These are phyloP conservation scores for Paxillus rubicundulus DNA, from an alignment of 768 basidiomycete species.

Conservation along the genomic window DNA sequence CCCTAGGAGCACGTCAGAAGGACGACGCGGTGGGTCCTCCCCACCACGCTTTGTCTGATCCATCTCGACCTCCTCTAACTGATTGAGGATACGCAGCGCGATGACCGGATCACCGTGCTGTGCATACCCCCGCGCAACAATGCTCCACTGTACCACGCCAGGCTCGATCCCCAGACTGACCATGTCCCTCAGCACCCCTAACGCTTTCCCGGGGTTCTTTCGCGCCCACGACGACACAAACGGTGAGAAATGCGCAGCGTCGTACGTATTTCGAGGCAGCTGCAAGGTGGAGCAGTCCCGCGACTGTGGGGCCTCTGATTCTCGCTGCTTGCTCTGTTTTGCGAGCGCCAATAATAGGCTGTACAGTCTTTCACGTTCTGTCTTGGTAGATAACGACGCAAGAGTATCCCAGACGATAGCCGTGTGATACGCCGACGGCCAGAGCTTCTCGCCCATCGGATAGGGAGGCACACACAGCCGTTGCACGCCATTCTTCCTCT, in stretches of 20 bases:
- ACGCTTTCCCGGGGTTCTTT: constrained; percentile 30
- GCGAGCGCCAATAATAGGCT: constrained; percentile 36
- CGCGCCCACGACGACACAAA: constrained; percentile 47
- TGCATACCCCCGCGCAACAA: constrained; percentile 47
- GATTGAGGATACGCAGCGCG: constrained; percentile 42
- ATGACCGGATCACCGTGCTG: constrained; percentile 32
- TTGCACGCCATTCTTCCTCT: not conserved
- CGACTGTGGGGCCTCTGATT: not conserved
- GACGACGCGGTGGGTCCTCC: not conserved
- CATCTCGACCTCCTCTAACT: constrained; percentile 34
- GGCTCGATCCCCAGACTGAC: constrained; percentile 43
- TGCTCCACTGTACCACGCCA: constrained; percentile 46
- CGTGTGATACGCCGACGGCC: constrained; percentile 34
- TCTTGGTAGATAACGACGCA: constrained; percentile 17
- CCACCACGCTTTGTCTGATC: not conserved
- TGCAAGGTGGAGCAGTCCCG: constrained; percentile 13
- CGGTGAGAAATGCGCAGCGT: constrained; percentile 46
- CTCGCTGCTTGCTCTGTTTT: constrained; percentile 3
- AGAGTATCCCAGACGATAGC: constrained; percentile 36
- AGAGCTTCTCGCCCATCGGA: constrained; percentile 21
- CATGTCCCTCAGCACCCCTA: constrained; percentile 54
- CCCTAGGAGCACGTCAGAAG: constrained; percentile 24
- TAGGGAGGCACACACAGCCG: not conserved
- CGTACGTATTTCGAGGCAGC: constrained; percentile 30
- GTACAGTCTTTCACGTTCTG: constrained; percentile 41